Evolutionary conservation across 257 asterid species (phyloP).

Genomic region (Verbascum thapsus): DNA sequence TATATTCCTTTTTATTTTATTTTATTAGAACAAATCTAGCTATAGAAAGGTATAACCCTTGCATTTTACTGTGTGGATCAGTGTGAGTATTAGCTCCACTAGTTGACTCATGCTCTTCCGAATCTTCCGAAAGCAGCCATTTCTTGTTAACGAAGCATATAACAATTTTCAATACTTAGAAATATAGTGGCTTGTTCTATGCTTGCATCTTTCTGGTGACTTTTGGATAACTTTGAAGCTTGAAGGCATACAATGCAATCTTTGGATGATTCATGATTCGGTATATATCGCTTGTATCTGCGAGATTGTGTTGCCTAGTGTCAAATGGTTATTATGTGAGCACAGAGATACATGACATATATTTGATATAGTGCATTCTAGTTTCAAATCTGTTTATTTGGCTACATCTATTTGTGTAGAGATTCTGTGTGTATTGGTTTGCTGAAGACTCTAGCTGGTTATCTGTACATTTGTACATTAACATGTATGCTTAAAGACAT

Average conservation of each 20-base stretch:
- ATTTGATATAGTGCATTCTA: too few species aligned
- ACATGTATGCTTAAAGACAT: not conserved
- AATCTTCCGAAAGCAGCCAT: too few species aligned
- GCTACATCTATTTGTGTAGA: not conserved
- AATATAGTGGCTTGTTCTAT: not conserved
- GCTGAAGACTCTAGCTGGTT: too few species aligned
- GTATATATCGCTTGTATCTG: not conserved
- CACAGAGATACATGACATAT: not conserved
- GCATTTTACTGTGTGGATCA: too few species aligned
- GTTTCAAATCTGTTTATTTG: too few species aligned
- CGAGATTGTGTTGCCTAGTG: not conserved
- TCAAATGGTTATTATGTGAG: not conserved
- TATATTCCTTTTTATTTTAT: too few species aligned
- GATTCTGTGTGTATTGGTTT: constrained; percentile 6
- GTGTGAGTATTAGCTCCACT: too few species aligned
- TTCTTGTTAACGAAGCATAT: too few species aligned
- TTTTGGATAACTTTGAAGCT: constrained; percentile 9
- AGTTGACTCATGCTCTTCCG: too few species aligned
- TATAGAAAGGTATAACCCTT: too few species aligned
- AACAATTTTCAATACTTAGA: too few species aligned
- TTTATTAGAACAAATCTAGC: too few species aligned
- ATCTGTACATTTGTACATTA: not conserved
- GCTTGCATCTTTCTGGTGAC: constrained; percentile 5
- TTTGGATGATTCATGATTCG: not conserved
- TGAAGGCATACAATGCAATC: constrained; percentile 4